These are phyloP conservation scores for Ganoderma resinaceum DNA, from an alignment of 1,284 basidiomycete genomes.

Conservation along the genomic window DNA sequence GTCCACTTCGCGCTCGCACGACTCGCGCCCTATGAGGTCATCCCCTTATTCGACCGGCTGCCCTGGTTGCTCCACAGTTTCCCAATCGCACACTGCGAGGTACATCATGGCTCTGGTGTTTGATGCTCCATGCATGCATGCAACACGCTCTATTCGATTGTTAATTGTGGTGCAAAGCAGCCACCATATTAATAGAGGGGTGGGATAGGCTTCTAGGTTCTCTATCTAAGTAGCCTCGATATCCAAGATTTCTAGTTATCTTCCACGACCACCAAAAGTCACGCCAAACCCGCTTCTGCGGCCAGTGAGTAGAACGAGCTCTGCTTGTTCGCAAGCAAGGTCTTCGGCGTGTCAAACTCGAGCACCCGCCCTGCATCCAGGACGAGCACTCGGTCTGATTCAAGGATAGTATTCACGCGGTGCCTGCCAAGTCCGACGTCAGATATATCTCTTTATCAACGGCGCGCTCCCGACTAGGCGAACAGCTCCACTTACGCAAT, in stretches of 20 bases:
- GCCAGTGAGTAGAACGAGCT: constrained; percentile 65
- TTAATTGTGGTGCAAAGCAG: background rate
- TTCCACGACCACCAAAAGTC: background rate
- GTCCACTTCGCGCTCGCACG: background rate
- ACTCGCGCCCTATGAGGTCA: constrained; percentile 23
- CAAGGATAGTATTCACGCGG: constrained; percentile 90
- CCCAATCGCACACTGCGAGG: background rate
- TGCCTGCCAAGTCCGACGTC: constrained; percentile 56
- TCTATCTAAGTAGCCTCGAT: background rate
- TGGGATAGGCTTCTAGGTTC: no score
- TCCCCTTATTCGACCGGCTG: constrained; percentile 10
- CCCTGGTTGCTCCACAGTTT: background rate
- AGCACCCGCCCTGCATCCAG: constrained; percentile 79
- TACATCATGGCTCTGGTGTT: background rate
- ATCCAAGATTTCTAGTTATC: background rate
- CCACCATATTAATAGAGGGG: background rate
- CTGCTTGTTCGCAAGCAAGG: constrained; percentile 62
- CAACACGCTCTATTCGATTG: background rate
- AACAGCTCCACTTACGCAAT: constrained; percentile 66
- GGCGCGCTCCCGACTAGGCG: background rate
- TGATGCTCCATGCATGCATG: background rate
- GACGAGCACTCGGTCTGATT: constrained; percentile 86
- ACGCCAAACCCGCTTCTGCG: constrained; percentile 59
- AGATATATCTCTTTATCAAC: constrained; percentile 7
- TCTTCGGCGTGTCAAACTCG: constrained; percentile 78